phyloP scores from a whole-genome alignment of 164 flowering plant species.

The Vitis labrusca region DNA sequence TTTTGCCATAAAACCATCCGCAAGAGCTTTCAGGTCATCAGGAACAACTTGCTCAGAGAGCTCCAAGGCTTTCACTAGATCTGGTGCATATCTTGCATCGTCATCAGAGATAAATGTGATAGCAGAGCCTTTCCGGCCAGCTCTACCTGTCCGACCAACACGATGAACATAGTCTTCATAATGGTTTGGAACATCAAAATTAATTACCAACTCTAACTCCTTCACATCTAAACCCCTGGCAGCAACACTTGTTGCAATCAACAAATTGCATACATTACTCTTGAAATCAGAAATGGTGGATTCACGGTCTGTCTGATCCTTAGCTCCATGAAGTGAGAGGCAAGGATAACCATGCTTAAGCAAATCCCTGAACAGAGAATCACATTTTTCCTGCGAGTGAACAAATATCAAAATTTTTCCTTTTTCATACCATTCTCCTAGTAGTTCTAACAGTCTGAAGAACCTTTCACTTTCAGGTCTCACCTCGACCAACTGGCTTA shows the following conservation, averaged over 20 bases:
- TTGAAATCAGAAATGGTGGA: conserved; percentile 92
- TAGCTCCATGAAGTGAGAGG: conserved; percentile 96
- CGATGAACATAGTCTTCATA: conserved; percentile 99
- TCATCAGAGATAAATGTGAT: conserved; percentile 89
- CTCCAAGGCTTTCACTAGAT: conserved; percentile 91
- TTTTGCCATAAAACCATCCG: conserved; percentile 89
- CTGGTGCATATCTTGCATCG: conserved; percentile 87
- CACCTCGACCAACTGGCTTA: conserved; percentile 84
- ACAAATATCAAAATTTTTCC: conserved; percentile 94
- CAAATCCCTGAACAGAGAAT: conserved; percentile 76
- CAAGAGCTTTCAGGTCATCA: conserved; percentile 83
- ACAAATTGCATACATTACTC: conserved; percentile 80
- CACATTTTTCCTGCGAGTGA: conserved; percentile 90
- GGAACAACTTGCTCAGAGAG: conserved; percentile 94
- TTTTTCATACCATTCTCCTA: conserved; percentile 95
- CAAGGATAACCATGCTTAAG: conserved; percentile 80
- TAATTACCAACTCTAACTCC: conserved; percentile 90
- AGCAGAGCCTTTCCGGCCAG: conserved; percentile 94
- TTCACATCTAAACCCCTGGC: conserved; percentile 98
- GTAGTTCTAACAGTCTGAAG: conserved; percentile 74
- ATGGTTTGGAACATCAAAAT: conserved; percentile 90
- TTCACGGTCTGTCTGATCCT: conserved; percentile 95
- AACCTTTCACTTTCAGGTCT: conserved; percentile 87
- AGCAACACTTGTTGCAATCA: conserved; percentile 93
- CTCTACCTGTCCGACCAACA: conserved; percentile 94